Evolutionary conservation across 179 eudicot species (phyloP).

Genomic region (Corrigiola litoralis): DNA sequence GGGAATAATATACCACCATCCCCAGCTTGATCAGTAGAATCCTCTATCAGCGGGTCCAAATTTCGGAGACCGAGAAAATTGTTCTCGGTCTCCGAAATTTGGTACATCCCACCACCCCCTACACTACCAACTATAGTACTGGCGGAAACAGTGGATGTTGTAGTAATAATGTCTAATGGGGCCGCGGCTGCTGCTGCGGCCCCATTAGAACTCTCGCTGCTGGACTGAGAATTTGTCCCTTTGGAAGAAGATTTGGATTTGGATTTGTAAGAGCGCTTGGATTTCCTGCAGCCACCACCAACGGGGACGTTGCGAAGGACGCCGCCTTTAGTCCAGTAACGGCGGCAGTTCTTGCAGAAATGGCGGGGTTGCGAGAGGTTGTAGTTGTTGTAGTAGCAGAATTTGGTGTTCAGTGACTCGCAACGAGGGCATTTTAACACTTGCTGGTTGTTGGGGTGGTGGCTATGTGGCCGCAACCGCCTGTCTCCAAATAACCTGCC

Average conservation of each 20-base stretch:
- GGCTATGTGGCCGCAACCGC: not conserved
- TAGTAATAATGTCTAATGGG: not conserved
- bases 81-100: not conserved
- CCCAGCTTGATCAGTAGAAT: too few species aligned
- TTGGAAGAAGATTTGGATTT: not conserved
- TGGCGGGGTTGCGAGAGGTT: slow-evolving; percentile 31
- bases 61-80: not conserved
- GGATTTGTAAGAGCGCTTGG: slow-evolving; percentile 2
- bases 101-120: not conserved
- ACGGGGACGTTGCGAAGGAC: slow-evolving; percentile 30
- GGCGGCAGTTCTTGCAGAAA: slow-evolving; percentile 29
- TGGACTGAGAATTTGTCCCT: not conserved
- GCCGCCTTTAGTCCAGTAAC: slow-evolving; percentile 32
- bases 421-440: slow-evolving; percentile 32
- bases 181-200: not conserved
- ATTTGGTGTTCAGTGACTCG: slow-evolving; percentile 28
- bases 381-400: slow-evolving; percentile 33
- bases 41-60: too few species aligned
- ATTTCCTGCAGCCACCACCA: slow-evolving; percentile 27
- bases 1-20: not conserved
- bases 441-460: slow-evolving; percentile 2
- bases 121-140: not conserved
- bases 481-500: not conserved
- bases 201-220: slow-evolving; percentile 14
- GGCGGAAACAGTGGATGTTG: not conserved